Evolutionary conservation across 176 grass and related monocot species (phyloP).

Genomic region (Pontederia paniculata): DNA sequence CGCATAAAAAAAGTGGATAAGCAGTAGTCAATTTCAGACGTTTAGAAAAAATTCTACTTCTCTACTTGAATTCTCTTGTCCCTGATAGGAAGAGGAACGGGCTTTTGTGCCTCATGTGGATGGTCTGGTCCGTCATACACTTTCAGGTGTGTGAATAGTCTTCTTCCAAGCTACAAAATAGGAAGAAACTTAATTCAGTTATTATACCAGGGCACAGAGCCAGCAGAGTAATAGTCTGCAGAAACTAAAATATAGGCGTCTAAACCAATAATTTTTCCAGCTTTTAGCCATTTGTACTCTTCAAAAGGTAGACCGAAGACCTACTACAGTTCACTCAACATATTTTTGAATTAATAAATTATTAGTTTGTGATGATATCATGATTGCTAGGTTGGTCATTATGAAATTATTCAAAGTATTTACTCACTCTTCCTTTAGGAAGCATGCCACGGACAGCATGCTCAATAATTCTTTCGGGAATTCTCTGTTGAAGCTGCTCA

Average conservation of each 20-base stretch:
- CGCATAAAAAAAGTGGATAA: too few species aligned
- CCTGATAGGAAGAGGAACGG: conserved; percentile 62
- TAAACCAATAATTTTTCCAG: too few species aligned
- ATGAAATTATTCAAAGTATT: background rate
- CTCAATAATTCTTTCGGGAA: conserved; percentile 93
- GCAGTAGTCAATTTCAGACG: too few species aligned
- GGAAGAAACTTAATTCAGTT: conserved; percentile 4
- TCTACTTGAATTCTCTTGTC: conserved; percentile 75
- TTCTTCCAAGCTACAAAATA: conserved; percentile 69
- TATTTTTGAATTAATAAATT: too few species aligned
- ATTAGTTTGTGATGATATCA: background rate
- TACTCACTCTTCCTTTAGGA: conserved; percentile 84
- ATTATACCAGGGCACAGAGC: background rate
- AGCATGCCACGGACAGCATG: conserved; percentile 96
- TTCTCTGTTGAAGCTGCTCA: conserved; percentile 95
- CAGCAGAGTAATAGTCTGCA: too few species aligned
- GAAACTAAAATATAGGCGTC: too few species aligned
- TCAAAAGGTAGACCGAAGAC: too few species aligned
- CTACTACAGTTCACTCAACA: too few species aligned
- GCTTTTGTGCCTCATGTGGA: conserved; percentile 71
- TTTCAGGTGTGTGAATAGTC: conserved; percentile 92
- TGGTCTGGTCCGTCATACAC: conserved; percentile 94
- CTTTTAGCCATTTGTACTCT: too few species aligned
- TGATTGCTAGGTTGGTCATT: background rate
- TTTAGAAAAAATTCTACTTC: conserved; percentile 5